phyloP scores from a whole-genome alignment of 208 protist species.

The Blechomonas ayalai region DNA sequence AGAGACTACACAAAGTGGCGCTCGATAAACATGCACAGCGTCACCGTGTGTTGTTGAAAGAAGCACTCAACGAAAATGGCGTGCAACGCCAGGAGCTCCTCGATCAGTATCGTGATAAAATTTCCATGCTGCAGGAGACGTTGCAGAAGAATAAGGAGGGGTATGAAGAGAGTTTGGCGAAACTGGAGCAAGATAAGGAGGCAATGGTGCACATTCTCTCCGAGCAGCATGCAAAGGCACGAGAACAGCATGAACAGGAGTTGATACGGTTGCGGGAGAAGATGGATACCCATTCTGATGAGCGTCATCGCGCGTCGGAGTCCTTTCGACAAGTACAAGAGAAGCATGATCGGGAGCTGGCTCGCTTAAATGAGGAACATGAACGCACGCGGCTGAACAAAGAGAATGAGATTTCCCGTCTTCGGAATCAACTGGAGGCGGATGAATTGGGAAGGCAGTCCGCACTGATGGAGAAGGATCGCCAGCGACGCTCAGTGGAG shows the following conservation, averaged over 20 bases:
- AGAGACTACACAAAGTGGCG: slow-evolving; percentile 1
- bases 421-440: slow-evolving; percentile 27
- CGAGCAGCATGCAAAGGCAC: slow-evolving; percentile 1
- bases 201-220: slow-evolving; percentile 3
- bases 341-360: slow-evolving; percentile 31
- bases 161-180: slow-evolving; percentile 2
- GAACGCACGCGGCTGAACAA: slow-evolving; percentile 19
- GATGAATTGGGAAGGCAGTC: slow-evolving; percentile 8
- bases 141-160: slow-evolving; percentile 10
- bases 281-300: neutral
- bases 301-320: slow-evolving; percentile 8
- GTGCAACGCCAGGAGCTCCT: slow-evolving; percentile 10
- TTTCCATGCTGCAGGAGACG: slow-evolving; percentile 7
- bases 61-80: slow-evolving; percentile 8
- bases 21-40: slow-evolving; percentile 8
- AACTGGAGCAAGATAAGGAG: slow-evolving; percentile 1
- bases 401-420: slow-evolving; percentile 26
- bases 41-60: slow-evolving; percentile 3
- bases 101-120: slow-evolving; percentile 10
- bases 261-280: slow-evolving; percentile 3
- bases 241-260: slow-evolving; percentile 7
- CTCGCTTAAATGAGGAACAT: slow-evolving; percentile 30
- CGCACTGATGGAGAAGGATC: slow-evolving; percentile 52
- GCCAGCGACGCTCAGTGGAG: slow-evolving; percentile 35
- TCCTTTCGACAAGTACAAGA: slow-evolving; percentile 31